Evolutionary conservation across 768 basidiomycete genomes (phyloP).

Genomic region (Gloeophyllum trabeum): DNA sequence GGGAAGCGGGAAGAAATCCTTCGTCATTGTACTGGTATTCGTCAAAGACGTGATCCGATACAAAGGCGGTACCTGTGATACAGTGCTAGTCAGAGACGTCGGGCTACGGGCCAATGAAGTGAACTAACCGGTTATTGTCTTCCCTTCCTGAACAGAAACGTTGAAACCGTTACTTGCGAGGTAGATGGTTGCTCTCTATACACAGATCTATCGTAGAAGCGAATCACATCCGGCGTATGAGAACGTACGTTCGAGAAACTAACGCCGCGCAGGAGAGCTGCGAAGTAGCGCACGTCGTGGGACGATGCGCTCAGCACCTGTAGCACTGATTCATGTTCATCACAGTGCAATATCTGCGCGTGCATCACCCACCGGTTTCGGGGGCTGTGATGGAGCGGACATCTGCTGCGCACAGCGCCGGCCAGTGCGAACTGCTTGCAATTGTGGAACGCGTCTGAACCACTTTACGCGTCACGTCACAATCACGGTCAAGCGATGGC

Average conservation of each 20-base stretch:
- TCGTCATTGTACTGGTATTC: constrained; percentile 58
- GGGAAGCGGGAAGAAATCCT: constrained; percentile 12
- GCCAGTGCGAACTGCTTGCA: too few relatives aligned
- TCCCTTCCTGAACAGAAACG: constrained; percentile 78
- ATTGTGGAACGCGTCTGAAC: too few relatives aligned
- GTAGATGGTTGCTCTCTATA: constrained; percentile 62
- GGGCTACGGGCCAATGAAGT: not conserved
- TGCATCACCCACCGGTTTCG: too few relatives aligned
- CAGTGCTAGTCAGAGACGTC: not conserved
- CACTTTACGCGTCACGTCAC: too few relatives aligned
- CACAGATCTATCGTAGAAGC: not conserved
- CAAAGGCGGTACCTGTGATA: constrained; percentile 69
- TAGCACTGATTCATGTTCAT: too few relatives aligned
- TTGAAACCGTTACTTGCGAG: constrained; percentile 62
- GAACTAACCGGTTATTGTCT: constrained; percentile 67
- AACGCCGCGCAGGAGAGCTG: constrained; percentile 70
- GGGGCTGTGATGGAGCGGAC: too few relatives aligned
- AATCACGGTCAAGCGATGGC: too few relatives aligned
- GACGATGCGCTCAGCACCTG: constrained; percentile 62
- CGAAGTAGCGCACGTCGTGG: constrained; percentile 75
- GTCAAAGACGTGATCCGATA: constrained; percentile 69
- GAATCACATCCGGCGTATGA: not conserved
- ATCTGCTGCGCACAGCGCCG: too few relatives aligned
- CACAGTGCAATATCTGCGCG: too few relatives aligned
- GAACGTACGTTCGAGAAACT: constrained; percentile 65